phyloP scores from a whole-genome alignment of 169 alveolate species.

The Plasmodium vivax region DNA sequence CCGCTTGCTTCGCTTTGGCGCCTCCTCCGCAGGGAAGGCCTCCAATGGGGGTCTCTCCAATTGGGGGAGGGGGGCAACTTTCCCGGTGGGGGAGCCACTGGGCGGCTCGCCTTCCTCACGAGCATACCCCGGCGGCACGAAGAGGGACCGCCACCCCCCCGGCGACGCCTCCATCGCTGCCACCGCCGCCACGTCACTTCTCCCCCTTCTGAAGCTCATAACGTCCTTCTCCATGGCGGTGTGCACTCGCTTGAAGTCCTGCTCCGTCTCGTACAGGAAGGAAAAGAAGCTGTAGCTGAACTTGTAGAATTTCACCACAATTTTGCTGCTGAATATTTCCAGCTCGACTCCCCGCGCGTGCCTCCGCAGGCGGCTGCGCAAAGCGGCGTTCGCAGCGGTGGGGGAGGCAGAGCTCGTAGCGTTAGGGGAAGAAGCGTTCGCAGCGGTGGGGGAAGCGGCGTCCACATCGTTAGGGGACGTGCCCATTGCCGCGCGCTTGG shows the following conservation, averaged over 20 bases:
- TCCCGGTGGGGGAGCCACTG: neutral
- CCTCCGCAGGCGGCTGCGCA: neutral
- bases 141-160: neutral
- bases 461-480: neutral
- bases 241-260: constrained; percentile 47
- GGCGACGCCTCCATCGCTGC: neutral
- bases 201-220: neutral
- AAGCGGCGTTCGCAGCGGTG: neutral
- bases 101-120: neutral
- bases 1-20: neutral
- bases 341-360: constrained; percentile 7
- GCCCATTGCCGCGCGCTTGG: neutral
- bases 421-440: no score
- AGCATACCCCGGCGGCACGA: neutral
- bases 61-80: neutral
- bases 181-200: neutral
- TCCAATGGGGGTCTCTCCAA: neutral
- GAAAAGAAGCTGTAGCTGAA: constrained; percentile 67
- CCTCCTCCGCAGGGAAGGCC: neutral
- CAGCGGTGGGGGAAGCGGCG: no score
- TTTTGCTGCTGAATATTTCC: constrained; percentile 50
- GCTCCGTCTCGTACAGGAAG: constrained; percentile 57
- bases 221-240: constrained; percentile 62
- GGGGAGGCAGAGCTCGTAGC: no score
- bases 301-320: constrained; percentile 50